Evolutionary conservation across 139 green algal genomes (phyloP).

Genomic region (Marvania coccoides): DNA sequence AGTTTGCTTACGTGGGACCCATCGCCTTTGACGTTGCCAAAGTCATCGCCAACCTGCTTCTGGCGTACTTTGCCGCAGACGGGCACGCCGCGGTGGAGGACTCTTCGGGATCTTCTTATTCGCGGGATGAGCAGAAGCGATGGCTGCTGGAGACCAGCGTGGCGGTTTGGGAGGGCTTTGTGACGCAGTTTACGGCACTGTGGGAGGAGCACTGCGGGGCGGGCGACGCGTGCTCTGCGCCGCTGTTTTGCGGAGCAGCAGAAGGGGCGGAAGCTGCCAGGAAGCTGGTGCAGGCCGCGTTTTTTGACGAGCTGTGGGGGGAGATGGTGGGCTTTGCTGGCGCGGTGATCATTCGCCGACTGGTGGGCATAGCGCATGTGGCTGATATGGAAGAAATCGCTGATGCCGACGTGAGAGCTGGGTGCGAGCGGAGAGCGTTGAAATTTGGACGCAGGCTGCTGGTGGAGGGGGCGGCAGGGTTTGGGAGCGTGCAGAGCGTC

Average conservation of each 20-base stretch:
- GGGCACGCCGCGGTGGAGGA: not conserved
- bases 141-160: constrained; percentile 50
- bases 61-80: constrained; percentile 74
- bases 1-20: constrained; percentile 95
- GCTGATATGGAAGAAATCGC: constrained; percentile 86
- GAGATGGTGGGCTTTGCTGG: constrained; percentile 60
- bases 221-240: constrained; percentile 36
- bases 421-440: constrained; percentile 74
- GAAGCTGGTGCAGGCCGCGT: constrained; percentile 52
- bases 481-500: not conserved
- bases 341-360: constrained; percentile 68
- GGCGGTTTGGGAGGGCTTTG: constrained; percentile 65
- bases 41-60: constrained; percentile 87
- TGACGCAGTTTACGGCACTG: constrained; percentile 49
- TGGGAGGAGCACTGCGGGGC: constrained; percentile 38
- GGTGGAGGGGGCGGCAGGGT: constrained; percentile 9
- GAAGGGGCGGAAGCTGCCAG: constrained; percentile 11
- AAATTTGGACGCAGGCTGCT: constrained; percentile 59
- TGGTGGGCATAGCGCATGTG: constrained; percentile 92
- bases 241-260: constrained; percentile 32
- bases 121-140: constrained; percentile 33
- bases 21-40: constrained; percentile 96
- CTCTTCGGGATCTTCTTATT: too few species aligned
- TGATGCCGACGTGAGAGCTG: constrained; percentile 42
- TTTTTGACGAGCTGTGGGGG: constrained; percentile 62